phyloP scores from a whole-genome alignment of 1,139 yeast genomes.

The Pichia sp. region DNA sequence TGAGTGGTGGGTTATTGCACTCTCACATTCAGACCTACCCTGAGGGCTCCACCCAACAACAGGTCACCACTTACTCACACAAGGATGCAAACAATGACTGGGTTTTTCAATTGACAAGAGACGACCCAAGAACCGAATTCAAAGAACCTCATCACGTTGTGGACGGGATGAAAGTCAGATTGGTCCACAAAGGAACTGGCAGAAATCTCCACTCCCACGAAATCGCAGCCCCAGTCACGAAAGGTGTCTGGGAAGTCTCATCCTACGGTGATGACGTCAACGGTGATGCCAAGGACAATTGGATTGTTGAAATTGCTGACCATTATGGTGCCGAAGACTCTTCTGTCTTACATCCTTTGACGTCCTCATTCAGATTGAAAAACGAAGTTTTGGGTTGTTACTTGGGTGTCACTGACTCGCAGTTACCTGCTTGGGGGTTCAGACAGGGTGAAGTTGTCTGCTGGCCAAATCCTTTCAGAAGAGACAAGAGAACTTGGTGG shows the following conservation, averaged over 20 bases:
- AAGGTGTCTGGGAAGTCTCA: slow-evolving; percentile 76
- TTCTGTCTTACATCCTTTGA: slow-evolving; percentile 72
- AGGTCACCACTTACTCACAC: slow-evolving; percentile 90
- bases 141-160: slow-evolving; percentile 52
- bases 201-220: slow-evolving; percentile 89
- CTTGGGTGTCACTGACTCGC: slow-evolving; percentile 73
- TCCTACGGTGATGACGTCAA: slow-evolving; percentile 83
- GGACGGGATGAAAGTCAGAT: slow-evolving; percentile 73
- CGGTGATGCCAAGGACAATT: slow-evolving; percentile 91
- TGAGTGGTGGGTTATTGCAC: slow-evolving; percentile 88
- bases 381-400: slow-evolving; percentile 73
- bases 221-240: slow-evolving; percentile 74
- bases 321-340: slow-evolving; percentile 70
- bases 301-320: slow-evolving; percentile 86
- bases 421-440: slow-evolving; percentile 96
- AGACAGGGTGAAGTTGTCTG: slow-evolving; percentile 96
- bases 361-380: slow-evolving; percentile 77
- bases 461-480: slow-evolving; percentile 63
- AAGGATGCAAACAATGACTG: slow-evolving; percentile 90
- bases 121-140: slow-evolving; percentile 50
- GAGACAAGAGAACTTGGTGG: slow-evolving; percentile 98
- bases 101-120: slow-evolving; percentile 74
- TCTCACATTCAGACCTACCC: slow-evolving; percentile 94
- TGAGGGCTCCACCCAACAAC: slow-evolving; percentile 94
- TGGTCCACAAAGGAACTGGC: slow-evolving; percentile 77